Percentiles rank a stretch among this genome's conserved stretches.
These are phyloP conservation scores for Chrysanthemum lavandulifolium DNA, from an alignment of 129 eudicot species.

Conservation along the genomic window DNA sequence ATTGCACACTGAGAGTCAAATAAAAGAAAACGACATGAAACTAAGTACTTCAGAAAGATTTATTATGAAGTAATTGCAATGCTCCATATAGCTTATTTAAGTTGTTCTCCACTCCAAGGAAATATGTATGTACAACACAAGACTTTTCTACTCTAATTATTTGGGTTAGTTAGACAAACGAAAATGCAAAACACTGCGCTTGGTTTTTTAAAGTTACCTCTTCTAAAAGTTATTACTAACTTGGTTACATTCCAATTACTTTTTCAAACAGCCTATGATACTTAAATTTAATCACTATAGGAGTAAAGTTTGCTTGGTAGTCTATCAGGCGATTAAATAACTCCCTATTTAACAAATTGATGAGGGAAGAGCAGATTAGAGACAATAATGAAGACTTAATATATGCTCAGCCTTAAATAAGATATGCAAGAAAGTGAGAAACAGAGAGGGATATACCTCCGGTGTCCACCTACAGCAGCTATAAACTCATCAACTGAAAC, in stretches of 20 bases:
- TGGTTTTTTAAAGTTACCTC: too few species aligned
- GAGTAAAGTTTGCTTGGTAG: neutral
- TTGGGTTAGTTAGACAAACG: too few species aligned
- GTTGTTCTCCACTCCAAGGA: too few species aligned
- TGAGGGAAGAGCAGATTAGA: constrained; percentile 5
- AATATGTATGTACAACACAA: too few species aligned
- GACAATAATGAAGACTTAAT: neutral
- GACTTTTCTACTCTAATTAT: too few species aligned
- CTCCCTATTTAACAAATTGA: neutral
- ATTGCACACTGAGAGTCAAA: constrained; percentile 6
- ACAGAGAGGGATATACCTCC: constrained; percentile 43
- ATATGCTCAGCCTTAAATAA: neutral
- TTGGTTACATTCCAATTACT: too few species aligned
- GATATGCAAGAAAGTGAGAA: neutral
- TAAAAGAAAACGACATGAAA: constrained; percentile 21
- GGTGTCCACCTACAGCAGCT: constrained; percentile 87
- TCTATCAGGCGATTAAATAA: neutral
- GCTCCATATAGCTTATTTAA: too few species aligned
- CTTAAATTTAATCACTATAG: neutral
- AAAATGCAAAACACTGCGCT: too few species aligned
- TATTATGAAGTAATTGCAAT: neutral
- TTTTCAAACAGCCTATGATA: neutral
- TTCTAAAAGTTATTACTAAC: too few species aligned
- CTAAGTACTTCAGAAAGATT: constrained; percentile 14
- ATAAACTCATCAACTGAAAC: constrained; percentile 87